Percentiles rank a stretch among this genome's conserved stretches.
These are phyloP conservation scores for Colletotrichum tofieldiae DNA, from an alignment of 2,329 filamentous ascomycete genomes.

Conservation along the genomic window DNA sequence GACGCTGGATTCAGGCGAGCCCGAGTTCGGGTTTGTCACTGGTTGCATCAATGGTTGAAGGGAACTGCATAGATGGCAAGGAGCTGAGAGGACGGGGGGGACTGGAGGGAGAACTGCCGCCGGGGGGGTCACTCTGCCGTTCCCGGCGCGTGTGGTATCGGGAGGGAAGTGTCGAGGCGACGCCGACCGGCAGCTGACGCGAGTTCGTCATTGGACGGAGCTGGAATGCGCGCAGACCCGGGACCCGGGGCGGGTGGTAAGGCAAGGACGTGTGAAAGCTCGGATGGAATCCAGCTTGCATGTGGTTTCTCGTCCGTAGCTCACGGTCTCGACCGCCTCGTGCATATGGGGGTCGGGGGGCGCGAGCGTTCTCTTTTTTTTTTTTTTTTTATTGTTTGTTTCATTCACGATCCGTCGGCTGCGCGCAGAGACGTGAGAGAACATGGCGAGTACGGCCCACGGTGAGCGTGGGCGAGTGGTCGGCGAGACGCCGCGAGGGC, in stretches of 20 bases:
- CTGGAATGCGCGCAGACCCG: slow-evolving; percentile 22
- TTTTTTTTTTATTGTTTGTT: neutral
- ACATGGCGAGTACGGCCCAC: neutral
- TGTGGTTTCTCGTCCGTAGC: neutral
- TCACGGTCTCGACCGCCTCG: neutral
- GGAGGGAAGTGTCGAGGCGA: neutral
- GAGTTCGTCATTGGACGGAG: slow-evolving; percentile 2
- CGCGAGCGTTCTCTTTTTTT: neutral
- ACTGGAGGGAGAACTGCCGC: slow-evolving; percentile 3
- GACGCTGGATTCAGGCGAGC: neutral
- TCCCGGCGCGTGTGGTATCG: slow-evolving; percentile 8
- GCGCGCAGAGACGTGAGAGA: neutral
- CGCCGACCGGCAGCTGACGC: neutral
- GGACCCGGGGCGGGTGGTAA: neutral
- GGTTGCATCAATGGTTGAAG: neutral
- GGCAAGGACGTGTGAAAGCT: neutral
- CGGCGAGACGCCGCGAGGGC: neutral
- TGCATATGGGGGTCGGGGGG: neutral
- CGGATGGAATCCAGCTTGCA: slow-evolving; percentile 11
- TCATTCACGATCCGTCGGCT: neutral
- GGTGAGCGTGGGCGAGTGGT: neutral
- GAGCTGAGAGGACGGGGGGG: neutral
- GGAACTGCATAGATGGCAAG: neutral
- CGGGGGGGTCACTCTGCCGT: neutral
- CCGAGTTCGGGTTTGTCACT: too few relatives aligned